These are phyloP conservation scores for Pelargonium cotyledonis DNA, from an alignment of 441 rosid species.

Conservation along the genomic window DNA sequence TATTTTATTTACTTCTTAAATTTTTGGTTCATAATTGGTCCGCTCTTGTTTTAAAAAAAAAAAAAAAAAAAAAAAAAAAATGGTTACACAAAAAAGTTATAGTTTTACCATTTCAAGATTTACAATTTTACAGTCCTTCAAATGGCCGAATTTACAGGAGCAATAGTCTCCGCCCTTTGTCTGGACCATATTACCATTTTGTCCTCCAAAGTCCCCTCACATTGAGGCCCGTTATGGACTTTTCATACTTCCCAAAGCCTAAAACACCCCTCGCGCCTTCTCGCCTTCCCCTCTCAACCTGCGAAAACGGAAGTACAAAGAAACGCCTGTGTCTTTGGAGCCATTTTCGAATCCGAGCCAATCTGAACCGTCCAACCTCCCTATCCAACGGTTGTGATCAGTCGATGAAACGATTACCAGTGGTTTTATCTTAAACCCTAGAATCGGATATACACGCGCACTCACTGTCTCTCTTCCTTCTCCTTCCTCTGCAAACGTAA, in stretches of 20 bases:
- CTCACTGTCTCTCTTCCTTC: too few species aligned
- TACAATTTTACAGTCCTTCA: not conserved
- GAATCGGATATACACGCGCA: too few species aligned
- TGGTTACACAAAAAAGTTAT: not conserved
- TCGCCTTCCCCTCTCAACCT: conserved; percentile 9
- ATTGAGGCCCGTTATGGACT: conserved; percentile 21
- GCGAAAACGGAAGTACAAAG: not conserved
- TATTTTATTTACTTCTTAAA: too few species aligned
- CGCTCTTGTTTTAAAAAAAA: too few species aligned
- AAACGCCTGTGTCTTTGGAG: conserved; percentile 16
- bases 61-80: too few species aligned
- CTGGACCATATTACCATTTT: conserved; percentile 6
- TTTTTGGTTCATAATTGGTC: too few species aligned
- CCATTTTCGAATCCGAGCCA: conserved; percentile 24
- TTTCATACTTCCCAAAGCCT: not conserved
- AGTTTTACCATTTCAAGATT: conserved; percentile 13
- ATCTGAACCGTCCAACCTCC: conserved; percentile 33
- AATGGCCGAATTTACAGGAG: conserved; percentile 15
- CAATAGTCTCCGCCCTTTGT: not conserved
- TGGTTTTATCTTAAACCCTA: not conserved
- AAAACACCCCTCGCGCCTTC: conserved; percentile 14
- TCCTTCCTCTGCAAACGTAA: too few species aligned
- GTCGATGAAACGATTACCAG: conserved; percentile 28
- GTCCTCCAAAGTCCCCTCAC: not conserved
- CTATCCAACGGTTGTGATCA: conserved; percentile 39